Conservation (phyloP, 768 basidiomycete genomes). For the Russula griseocarnosa region DNA sequence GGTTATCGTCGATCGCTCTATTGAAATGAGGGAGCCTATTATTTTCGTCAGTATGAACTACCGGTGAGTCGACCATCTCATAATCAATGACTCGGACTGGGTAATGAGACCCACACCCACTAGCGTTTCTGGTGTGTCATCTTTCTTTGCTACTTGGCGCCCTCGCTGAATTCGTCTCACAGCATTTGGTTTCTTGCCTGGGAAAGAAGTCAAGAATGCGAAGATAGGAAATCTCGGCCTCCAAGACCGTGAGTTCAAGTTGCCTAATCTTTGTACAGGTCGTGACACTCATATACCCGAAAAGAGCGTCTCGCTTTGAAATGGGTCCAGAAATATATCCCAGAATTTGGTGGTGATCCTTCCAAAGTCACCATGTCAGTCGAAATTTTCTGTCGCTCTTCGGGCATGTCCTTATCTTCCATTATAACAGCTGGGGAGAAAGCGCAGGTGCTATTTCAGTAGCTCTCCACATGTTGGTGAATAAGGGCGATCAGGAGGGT, state of each 20-base stretch:
- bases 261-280: not conserved
- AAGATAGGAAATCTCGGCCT: constrained; percentile 27
- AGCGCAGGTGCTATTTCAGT: constrained; percentile 40
- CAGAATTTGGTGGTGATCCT: constrained; percentile 41
- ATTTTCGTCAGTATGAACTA: constrained; percentile 28
- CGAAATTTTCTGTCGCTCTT: too few species aligned
- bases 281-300: constrained; percentile 10
- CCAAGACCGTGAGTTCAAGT: constrained; percentile 25
- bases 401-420: not conserved
- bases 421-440: constrained; percentile 34
- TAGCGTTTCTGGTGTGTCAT: constrained; percentile 14
- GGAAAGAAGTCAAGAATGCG: constrained; percentile 25
- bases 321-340: constrained; percentile 43
- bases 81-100: not conserved
- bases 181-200: constrained; percentile 26
- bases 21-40: constrained; percentile 17
- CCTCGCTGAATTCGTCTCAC: too few species aligned
- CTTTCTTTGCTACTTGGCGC: not conserved
- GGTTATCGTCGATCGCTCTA: constrained; percentile 17
- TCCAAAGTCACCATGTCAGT: constrained; percentile 34
- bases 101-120: not conserved
- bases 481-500: constrained; percentile 29
- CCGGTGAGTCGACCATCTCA: constrained; percentile 13
- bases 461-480: constrained; percentile 32
- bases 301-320: constrained; percentile 37